These are phyloP conservation scores for Guyanaporus albipodus DNA, from an alignment of 768 basidiomycete genomes.

Conservation along the genomic window DNA sequence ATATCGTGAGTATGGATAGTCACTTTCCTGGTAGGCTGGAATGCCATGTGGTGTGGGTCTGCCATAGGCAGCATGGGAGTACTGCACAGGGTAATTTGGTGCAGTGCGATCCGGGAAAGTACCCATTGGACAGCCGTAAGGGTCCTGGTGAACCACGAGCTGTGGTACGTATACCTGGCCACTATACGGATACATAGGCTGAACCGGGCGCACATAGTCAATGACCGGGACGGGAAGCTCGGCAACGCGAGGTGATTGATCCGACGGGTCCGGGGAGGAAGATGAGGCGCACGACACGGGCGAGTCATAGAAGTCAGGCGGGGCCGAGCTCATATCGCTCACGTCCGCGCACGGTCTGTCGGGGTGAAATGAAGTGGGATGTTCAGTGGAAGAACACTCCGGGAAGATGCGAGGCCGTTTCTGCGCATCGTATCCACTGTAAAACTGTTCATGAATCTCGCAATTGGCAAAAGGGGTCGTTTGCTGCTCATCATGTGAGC, in stretches of 20 bases:
- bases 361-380: conserved; percentile 7
- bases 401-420: conserved; percentile 17
- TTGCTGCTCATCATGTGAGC: conserved; percentile 10
- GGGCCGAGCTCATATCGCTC: conserved; percentile 9
- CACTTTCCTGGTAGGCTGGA: conserved; percentile 10
- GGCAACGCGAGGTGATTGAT: conserved; percentile 18
- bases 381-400: conserved; percentile 4
- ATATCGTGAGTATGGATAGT: conserved; percentile 10
- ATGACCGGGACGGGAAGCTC: conserved; percentile 7
- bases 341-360: conserved; percentile 12
- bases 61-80: conserved; percentile 5
- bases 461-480: conserved; percentile 5
- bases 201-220: conserved; percentile 3
- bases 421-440: conserved; percentile 11
- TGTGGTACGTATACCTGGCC: conserved; percentile 5
- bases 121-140: conserved; percentile 11
- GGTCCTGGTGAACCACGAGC: conserved; percentile 7
- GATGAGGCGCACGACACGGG: conserved; percentile 19
- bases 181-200: conserved; percentile 5
- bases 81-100: conserved; percentile 10
- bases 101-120: conserved; percentile 10
- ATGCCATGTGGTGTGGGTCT: conserved; percentile 12
- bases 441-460: conserved; percentile 4
- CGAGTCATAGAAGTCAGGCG: conserved; percentile 20
- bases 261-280: conserved; percentile 22